These are phyloP conservation scores for Piromyces sp. DNA, from an alignment of 192 early-diverging fungal species.

Conservation along the genomic window DNA sequence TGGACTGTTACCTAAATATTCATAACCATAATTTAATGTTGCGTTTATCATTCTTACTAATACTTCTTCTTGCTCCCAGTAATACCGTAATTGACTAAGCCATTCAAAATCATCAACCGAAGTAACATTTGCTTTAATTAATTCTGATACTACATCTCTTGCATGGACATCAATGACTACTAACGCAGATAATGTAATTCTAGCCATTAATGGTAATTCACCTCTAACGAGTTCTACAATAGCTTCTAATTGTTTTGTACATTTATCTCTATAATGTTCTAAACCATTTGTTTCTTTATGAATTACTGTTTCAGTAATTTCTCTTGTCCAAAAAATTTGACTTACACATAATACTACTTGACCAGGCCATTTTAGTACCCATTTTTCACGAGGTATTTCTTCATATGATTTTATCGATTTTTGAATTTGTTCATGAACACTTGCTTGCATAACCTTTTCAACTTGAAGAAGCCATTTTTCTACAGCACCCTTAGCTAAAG, in stretches of 20 bases:
- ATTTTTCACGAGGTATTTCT: conserved; percentile 26
- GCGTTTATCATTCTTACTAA: conserved; percentile 47
- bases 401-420: conserved; percentile 28
- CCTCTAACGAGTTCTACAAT: conserved; percentile 39
- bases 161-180: conserved; percentile 52
- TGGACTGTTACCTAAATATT: conserved; percentile 30
- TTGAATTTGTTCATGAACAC: conserved; percentile 25
- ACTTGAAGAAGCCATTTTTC: conserved; percentile 39
- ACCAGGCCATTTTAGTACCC: conserved; percentile 48
- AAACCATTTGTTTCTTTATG: neutral
- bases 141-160: conserved; percentile 28
- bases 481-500: conserved; percentile 39
- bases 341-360: conserved; percentile 42
- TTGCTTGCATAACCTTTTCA: conserved; percentile 35
- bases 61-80: conserved; percentile 39
- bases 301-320: conserved; percentile 27
- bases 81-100: conserved; percentile 41
- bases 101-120: conserved; percentile 37
- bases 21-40: conserved; percentile 29
- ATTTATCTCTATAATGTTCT: conserved; percentile 2
- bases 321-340: conserved; percentile 39
- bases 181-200: conserved; percentile 39
- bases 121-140: conserved; percentile 12
- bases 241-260: conserved; percentile 28
- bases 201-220: conserved; percentile 35